Conservation (phyloP, 352 stramenopile species). For the Globisporangium takayamanum region DNA sequence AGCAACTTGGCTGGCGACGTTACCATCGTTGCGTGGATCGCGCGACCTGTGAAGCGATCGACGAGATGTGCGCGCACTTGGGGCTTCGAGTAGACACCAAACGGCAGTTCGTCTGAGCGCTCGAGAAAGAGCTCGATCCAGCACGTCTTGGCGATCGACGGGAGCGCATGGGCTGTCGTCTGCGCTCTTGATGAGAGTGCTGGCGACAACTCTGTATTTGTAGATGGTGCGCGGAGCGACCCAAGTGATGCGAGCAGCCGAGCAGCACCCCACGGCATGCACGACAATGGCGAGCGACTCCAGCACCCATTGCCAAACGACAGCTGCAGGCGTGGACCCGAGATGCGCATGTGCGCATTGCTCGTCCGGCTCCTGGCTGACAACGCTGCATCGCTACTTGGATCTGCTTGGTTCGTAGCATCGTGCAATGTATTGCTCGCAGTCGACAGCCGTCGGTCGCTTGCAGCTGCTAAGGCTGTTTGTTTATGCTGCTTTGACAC, state of each 20-base stretch:
- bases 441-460: background rate
- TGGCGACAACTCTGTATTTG: background rate
- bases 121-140: constrained; percentile 31
- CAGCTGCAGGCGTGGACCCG: constrained; percentile 19
- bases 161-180: background rate
- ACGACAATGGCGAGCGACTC: constrained; percentile 4
- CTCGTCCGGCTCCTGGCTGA: background rate
- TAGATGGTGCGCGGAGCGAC: background rate
- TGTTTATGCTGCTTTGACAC: background rate
- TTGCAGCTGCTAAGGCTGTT: background rate
- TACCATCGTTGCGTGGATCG: constrained; percentile 15
- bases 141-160: constrained; percentile 14
- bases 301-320: constrained; percentile 15
- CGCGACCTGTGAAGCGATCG: constrained; percentile 40
- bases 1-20: constrained; percentile 16
- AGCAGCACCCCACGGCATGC: constrained; percentile 1
- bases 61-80: constrained; percentile 42
- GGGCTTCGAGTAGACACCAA: constrained; percentile 33
- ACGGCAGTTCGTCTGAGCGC: constrained; percentile 47
- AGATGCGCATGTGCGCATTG: constrained; percentile 12
- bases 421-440: background rate
- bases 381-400: background rate
- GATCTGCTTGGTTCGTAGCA: background rate
- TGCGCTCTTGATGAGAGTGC: background rate
- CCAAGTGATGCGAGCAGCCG: constrained; percentile 4